phyloP scores from a whole-genome alignment of 140 eudicot genomes.

The Erigeron philadelphicus region DNA sequence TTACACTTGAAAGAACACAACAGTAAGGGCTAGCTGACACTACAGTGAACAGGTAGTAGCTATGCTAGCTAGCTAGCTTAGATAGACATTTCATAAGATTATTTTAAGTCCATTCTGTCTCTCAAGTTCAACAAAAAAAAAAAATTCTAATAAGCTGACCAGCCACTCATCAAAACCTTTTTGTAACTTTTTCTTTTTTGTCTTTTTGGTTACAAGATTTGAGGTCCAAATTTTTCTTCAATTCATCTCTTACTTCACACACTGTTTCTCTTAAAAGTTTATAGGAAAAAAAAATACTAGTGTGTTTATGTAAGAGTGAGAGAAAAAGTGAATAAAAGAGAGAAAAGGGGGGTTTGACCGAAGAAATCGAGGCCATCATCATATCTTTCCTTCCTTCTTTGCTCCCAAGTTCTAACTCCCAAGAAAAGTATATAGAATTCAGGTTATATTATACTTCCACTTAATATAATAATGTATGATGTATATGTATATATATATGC shows the following conservation, averaged over 20 bases:
- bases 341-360: constrained; percentile 33
- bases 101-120: constrained; percentile 32
- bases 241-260: constrained; percentile 34
- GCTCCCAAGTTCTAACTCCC: constrained; percentile 28
- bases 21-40: constrained; percentile 29
- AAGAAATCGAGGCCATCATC: constrained; percentile 39
- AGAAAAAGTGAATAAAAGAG: constrained; percentile 12
- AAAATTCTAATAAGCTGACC: constrained; percentile 18
- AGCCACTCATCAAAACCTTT: constrained; percentile 33
- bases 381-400: constrained; percentile 28
- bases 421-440: constrained; percentile 35
- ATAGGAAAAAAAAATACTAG: too few species aligned
- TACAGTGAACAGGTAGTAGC: constrained; percentile 34
- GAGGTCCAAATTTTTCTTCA: constrained; percentile 27
- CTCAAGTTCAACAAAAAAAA: constrained; percentile 29
- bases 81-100: constrained; percentile 29
- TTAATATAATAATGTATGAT: neutral
- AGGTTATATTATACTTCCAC: constrained; percentile 24
- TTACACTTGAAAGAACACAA: constrained; percentile 35
- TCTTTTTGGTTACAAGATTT: constrained; percentile 27
- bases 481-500: neutral
- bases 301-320: neutral
- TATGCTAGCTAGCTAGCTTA: too few species aligned
- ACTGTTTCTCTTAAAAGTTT: constrained; percentile 29
- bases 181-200: constrained; percentile 42